Conservation (phyloP, 108 stramenopile genomes). For the Nitzschia sp. region DNA sequence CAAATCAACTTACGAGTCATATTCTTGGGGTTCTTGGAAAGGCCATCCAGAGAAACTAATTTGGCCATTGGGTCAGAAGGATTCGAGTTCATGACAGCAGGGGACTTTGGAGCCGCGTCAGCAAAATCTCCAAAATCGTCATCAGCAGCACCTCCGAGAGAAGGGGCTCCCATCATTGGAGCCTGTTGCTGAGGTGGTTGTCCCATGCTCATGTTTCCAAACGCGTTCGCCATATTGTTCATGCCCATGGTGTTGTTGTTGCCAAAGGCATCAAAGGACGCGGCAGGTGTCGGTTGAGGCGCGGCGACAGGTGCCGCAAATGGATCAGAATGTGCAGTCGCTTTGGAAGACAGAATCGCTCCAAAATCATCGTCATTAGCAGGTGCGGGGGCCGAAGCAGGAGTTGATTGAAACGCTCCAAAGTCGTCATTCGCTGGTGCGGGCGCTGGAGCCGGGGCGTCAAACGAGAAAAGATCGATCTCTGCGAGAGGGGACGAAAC, state of each 20-base stretch:
- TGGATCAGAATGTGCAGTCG: constrained; percentile 32
- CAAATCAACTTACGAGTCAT: constrained; percentile 19
- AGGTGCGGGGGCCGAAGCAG: constrained; percentile 37
- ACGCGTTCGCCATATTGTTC: constrained; percentile 32
- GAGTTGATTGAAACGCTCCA: constrained; percentile 34
- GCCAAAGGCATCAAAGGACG: constrained; percentile 74
- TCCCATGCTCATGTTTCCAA: constrained; percentile 35
- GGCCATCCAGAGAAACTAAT: constrained; percentile 77
- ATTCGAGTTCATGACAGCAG: constrained; percentile 37
- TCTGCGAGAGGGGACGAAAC: constrained; percentile 26
- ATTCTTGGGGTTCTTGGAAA: constrained; percentile 67
- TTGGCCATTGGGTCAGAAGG: constrained; percentile 73
- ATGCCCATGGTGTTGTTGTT: constrained; percentile 15
- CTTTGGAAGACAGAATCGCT: constrained; percentile 35
- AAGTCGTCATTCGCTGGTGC: constrained; percentile 23
- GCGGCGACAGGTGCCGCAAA: constrained; percentile 40
- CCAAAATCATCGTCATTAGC: constrained; percentile 49
- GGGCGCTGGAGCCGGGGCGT: constrained; percentile 36
- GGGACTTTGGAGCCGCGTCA: constrained; percentile 40
- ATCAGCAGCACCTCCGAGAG: constrained; percentile 27
- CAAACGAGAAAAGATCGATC: constrained; percentile 75
- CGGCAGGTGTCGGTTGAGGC: constrained; percentile 16
- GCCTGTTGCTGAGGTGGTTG: constrained; percentile 29
- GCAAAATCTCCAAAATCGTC: constrained; percentile 70
- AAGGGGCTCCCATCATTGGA: neutral